A percentile compares a stretch with the other conserved stretches of the same genome.
Conservation (phyloP, 1,284 basidiomycete species). For the Vanrija pseudolonga region DNA sequence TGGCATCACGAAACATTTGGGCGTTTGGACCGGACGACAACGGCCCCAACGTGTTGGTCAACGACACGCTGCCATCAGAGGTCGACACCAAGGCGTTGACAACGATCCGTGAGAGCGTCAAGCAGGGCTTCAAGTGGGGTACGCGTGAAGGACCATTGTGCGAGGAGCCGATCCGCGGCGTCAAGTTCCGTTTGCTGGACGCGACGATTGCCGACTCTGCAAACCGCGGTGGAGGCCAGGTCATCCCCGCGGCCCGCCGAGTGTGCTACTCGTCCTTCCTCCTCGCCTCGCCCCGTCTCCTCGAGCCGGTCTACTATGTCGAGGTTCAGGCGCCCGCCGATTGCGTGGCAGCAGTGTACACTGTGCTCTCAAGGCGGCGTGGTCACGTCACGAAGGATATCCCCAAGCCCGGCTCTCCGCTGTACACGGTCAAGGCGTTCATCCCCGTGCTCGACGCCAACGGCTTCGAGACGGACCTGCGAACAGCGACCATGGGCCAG, state of each 20-base stretch:
- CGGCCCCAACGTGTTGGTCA: slow-evolving; percentile 87
- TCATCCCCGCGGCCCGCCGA: slow-evolving; percentile 90
- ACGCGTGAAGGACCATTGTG: slow-evolving; percentile 94
- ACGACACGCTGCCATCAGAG: slow-evolving; percentile 94
- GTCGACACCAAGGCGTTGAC: slow-evolving; percentile 89
- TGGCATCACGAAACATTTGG: slow-evolving; percentile 98
- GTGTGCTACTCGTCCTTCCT: slow-evolving; percentile 99
- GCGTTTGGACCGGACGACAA: slow-evolving; percentile 98
- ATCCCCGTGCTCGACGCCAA: slow-evolving; percentile 98
- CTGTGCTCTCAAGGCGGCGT: slow-evolving; percentile 88
- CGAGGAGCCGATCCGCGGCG: slow-evolving; percentile 97
- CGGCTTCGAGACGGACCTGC: slow-evolving; percentile 96
- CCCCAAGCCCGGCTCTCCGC: slow-evolving; percentile 92
- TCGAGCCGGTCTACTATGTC: slow-evolving; percentile 97
- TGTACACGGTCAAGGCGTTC: slow-evolving; percentile 95
- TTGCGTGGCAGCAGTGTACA: slow-evolving; percentile 96
- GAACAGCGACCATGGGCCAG: slow-evolving; percentile 95
- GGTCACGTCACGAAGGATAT: slow-evolving; percentile 98
- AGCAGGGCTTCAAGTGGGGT: slow-evolving; percentile 99
- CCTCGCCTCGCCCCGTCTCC: slow-evolving; percentile 85
- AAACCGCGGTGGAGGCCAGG: slow-evolving; percentile 94
- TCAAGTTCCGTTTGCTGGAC: slow-evolving; percentile 94
- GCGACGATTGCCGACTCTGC: slow-evolving; percentile 88
- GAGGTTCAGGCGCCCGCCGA: slow-evolving; percentile 98
- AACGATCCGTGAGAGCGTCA: slow-evolving; percentile 89